Evolutionary conservation across 2,329 filamentous ascomycete species (phyloP), one percentile per base, ranked within the genome.

Genomic region (Fusarium foetens): DNA sequence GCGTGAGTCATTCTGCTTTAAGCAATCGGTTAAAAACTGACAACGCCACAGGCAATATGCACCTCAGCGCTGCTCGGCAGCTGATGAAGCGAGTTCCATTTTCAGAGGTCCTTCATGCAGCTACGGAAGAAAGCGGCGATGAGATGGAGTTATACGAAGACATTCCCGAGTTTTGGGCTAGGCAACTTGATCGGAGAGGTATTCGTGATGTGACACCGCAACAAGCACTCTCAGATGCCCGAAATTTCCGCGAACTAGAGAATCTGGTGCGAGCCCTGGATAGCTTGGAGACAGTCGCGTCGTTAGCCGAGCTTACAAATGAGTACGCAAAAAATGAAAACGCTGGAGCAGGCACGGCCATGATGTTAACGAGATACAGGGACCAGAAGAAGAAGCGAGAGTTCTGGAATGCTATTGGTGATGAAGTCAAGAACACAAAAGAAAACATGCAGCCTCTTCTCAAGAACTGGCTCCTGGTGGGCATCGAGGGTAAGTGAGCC

Each of bases 231-330:
- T 82, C 82, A 6, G 85, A 91, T 66, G 90, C 91, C 10, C 86
- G 88, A 62, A 90, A 87, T 51, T 91, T 90, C 80, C 88, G 88
- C 70, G 91, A 94, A 73, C 84, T 95, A 51, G 92, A 94, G 80
- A 85, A 86, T 63, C 84, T 95, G 33, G 87, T 92, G 48, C 85
- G 86, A 55, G 88, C 87, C 7, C 85, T 95, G 45, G 91, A 94
- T 79, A 84, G 86, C 27, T 85, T 94, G 73, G 92, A 94, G 80
- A 90, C 88, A 4, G 88, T 93, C 66, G 88, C 89, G 19, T 86
- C 88, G 1, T 78, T 88, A 53, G 87, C 86, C 61, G 84, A 87
- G 45, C 77, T 89, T 38, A 84, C 83, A 36, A 81, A 81, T 70
- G 84, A 88, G 88, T 90, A 84, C 46, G 87, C 83, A 38, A 6